These are phyloP conservation scores for Fomitopsis palustris DNA, from an alignment of 1,284 basidiomycete species.

Conservation along the genomic window DNA sequence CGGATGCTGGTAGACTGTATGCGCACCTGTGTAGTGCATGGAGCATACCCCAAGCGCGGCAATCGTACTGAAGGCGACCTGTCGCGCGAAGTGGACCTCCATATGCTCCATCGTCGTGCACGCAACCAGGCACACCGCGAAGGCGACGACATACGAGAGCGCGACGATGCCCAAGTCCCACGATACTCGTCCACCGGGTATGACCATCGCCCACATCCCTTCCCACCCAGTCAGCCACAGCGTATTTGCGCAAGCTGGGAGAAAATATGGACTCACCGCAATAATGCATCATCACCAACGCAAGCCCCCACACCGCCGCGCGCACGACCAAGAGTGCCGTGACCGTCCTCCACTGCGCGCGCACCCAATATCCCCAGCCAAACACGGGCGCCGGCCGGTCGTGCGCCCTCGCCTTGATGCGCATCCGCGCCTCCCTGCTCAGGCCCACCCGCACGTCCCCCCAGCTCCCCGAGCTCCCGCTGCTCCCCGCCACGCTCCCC, in stretches of 20 bases:
- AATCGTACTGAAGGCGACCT: conserved; percentile 27
- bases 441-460: conserved; percentile 25
- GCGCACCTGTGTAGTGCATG: conserved; percentile 29
- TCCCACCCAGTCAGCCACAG: neutral
- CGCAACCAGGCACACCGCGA: conserved; percentile 24
- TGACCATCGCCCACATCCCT: conserved; percentile 32
- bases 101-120: conserved; percentile 29
- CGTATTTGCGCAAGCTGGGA: too few species aligned
- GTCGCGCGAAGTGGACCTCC: conserved; percentile 28
- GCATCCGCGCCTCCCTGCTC: conserved; percentile 25
- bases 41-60: conserved; percentile 24
- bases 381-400: conserved; percentile 25
- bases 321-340: conserved; percentile 19
- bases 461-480: conserved; percentile 16
- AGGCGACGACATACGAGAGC: conserved; percentile 26
- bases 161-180: conserved; percentile 22
- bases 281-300: conserved; percentile 31
- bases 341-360: conserved; percentile 19
- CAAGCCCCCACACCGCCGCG: conserved; percentile 25
- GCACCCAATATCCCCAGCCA: conserved; percentile 25
- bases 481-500: neutral
- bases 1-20: neutral
- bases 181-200: conserved; percentile 24
- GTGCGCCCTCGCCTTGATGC: conserved; percentile 26
- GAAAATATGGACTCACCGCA: conserved; percentile 27